Conservation (phyloP, 352 stramenopile genomes). For the Phytopythium helicoides region DNA sequence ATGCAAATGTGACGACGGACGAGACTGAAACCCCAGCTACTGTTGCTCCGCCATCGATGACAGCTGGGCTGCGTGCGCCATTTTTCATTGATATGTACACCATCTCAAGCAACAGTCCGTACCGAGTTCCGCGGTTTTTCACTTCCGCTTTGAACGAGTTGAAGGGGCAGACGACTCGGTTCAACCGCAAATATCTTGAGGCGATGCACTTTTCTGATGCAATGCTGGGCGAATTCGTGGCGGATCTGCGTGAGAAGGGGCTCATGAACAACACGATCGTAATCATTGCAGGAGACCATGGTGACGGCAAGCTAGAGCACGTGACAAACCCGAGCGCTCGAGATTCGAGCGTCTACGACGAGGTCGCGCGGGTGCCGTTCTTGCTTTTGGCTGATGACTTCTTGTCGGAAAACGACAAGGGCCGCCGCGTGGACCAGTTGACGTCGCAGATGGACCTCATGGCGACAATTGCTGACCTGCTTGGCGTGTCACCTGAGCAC, state of each 20-base stretch:
- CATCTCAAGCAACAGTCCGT: conserved; percentile 73
- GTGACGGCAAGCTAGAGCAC: conserved; percentile 64
- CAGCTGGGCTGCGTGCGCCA: conserved; percentile 50
- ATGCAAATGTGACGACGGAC: conserved; percentile 7
- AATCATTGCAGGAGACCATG: conserved; percentile 66
- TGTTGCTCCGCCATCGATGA: not conserved
- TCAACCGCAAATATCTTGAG: conserved; percentile 72
- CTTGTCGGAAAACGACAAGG: conserved; percentile 38
- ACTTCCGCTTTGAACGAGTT: conserved; percentile 31
- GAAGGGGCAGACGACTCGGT: conserved; percentile 49
- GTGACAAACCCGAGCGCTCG: conserved; percentile 64
- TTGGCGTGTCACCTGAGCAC: conserved; percentile 47
- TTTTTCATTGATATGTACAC: conserved; percentile 83
- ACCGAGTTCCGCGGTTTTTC: conserved; percentile 49
- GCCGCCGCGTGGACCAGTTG: conserved; percentile 47
- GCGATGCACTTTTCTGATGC: conserved; percentile 69
- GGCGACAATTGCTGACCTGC: conserved; percentile 64
- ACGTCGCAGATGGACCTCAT: conserved; percentile 75
- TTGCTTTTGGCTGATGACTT: conserved; percentile 68
- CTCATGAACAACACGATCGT: conserved; percentile 77
- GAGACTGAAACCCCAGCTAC: not conserved
- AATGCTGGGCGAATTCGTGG: conserved; percentile 62
- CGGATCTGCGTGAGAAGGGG: conserved; percentile 38
- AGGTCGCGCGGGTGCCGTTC: conserved; percentile 60
- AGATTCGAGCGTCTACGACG: conserved; percentile 64